Evolutionary conservation across 257 asterid species (phyloP).

Genomic region (Gardenia jasminoides): DNA sequence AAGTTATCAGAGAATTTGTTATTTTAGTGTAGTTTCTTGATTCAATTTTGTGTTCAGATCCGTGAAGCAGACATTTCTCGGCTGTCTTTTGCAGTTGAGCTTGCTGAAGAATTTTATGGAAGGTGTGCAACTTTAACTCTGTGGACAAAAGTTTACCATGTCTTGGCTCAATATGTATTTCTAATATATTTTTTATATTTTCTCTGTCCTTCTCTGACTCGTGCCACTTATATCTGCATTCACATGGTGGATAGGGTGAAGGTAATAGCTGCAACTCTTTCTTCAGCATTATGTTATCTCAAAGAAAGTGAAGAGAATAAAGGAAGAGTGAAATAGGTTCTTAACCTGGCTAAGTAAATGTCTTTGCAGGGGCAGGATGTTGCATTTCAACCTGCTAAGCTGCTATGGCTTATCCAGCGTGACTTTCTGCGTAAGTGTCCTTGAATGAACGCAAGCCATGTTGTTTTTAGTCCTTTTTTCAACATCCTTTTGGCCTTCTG

Average conservation of each 20-base stretch:
- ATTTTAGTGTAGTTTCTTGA: conserved; percentile 14
- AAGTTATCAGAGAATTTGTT: background rate
- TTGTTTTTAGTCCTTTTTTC: background rate
- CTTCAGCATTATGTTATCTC: background rate
- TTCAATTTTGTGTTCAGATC: conserved; percentile 50
- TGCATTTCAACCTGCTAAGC: conserved; percentile 96
- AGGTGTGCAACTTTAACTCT: conserved; percentile 50
- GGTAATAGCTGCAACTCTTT: conserved; percentile 44
- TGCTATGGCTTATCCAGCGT: conserved; percentile 97
- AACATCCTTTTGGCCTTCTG: background rate
- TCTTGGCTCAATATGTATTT: conserved; percentile 7
- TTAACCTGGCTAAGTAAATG: conserved; percentile 22
- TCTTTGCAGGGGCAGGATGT: conserved; percentile 85
- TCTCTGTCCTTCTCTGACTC: conserved; percentile 19
- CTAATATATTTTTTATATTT: conserved; percentile 16
- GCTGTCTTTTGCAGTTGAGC: conserved; percentile 93
- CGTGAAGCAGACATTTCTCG: conserved; percentile 99
- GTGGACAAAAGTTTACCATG: conserved; percentile 9
- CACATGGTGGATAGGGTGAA: conserved; percentile 63
- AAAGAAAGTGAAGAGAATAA: background rate
- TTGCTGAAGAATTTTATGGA: conserved; percentile 98
- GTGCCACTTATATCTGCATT: conserved; percentile 29
- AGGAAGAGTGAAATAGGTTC: conserved; percentile 10
- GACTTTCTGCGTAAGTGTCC: conserved; percentile 85
- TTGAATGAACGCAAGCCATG: background rate